Percentiles rank a stretch among this genome's conserved stretches.
These are phyloP conservation scores for Peronospora belbahrii DNA, from an alignment of 352 stramenopile genomes.

Conservation along the genomic window DNA sequence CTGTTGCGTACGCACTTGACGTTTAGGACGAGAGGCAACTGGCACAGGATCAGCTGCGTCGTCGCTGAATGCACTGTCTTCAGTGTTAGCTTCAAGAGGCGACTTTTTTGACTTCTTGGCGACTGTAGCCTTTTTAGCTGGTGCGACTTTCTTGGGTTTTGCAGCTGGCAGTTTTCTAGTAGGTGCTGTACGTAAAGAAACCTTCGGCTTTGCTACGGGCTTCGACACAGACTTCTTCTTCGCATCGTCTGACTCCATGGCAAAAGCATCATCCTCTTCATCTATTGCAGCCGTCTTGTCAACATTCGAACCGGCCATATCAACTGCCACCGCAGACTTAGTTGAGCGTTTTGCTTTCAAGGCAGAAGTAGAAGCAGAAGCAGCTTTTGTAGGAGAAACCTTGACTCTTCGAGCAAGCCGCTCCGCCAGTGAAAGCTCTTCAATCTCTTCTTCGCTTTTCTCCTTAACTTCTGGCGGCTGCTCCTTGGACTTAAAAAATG, in stretches of 20 bases:
- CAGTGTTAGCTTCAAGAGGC: slow-evolving; percentile 22
- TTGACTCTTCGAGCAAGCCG: slow-evolving; percentile 49
- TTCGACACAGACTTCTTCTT: slow-evolving; percentile 26
- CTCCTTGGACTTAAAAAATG: slow-evolving; percentile 49
- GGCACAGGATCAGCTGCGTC: slow-evolving; percentile 15
- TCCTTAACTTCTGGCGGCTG: slow-evolving; percentile 20
- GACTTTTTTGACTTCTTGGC: slow-evolving; percentile 22
- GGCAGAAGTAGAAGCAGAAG: slow-evolving; percentile 10
- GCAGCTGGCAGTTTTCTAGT: slow-evolving; percentile 10
- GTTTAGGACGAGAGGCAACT: slow-evolving; percentile 25
- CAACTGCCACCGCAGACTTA: slow-evolving; percentile 25
- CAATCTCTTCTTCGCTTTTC: slow-evolving; percentile 50
- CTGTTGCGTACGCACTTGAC: slow-evolving; percentile 30
- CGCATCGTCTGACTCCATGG: slow-evolving; percentile 35
- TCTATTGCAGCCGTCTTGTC: slow-evolving; percentile 18
- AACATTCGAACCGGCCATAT: slow-evolving; percentile 46
- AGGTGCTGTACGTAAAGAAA: slow-evolving; percentile 17
- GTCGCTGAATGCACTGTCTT: slow-evolving; percentile 15
- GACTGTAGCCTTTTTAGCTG: slow-evolving; percentile 15
- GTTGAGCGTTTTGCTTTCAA: slow-evolving; percentile 9
- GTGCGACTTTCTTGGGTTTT: slow-evolving; percentile 25
- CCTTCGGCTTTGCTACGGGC: slow-evolving; percentile 28
- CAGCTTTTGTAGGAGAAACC: slow-evolving; percentile 36
- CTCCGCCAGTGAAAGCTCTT: slow-evolving; percentile 69
- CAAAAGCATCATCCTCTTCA: slow-evolving; percentile 63